A percentile compares a stretch with the other conserved stretches of the same genome.
Evolutionary conservation across 352 stramenopile genomes (phyloP).

Genomic region (Globisporangium paddicum): DNA sequence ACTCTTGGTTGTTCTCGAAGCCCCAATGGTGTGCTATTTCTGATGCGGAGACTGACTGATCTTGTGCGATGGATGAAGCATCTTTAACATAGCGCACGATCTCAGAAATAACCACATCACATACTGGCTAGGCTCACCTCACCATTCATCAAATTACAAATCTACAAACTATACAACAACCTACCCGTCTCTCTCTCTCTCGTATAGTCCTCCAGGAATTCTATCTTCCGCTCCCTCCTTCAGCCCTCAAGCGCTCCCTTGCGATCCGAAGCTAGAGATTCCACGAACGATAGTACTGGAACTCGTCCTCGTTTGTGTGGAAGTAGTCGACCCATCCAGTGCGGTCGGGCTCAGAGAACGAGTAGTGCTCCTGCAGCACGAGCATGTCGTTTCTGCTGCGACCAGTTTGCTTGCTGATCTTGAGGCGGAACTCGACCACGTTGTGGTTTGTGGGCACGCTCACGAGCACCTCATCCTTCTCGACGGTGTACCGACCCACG

Average conservation of each 20-base stretch:
- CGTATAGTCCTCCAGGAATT: neutral
- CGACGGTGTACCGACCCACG: slow-evolving; percentile 54
- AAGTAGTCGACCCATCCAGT: slow-evolving; percentile 65
- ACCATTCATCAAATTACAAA: neutral
- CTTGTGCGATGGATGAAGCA: neutral
- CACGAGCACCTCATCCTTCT: slow-evolving; percentile 60
- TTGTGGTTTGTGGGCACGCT: slow-evolving; percentile 65
- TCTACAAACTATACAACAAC: neutral
- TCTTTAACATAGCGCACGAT: neutral
- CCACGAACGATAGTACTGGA: slow-evolving; percentile 73
- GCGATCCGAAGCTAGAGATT: slow-evolving; percentile 28
- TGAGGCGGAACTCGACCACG: slow-evolving; percentile 65
- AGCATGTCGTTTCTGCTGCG: slow-evolving; percentile 57
- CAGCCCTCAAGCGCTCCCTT: neutral
- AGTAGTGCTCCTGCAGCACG: slow-evolving; percentile 63
- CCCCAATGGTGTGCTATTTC: neutral
- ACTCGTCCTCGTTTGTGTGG: slow-evolving; percentile 67
- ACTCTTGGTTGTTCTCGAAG: neutral
- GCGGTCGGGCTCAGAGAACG: slow-evolving; percentile 62
- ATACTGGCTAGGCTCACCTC: neutral
- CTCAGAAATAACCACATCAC: neutral
- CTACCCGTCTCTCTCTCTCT: neutral
- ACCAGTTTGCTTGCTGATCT: slow-evolving; percentile 36
- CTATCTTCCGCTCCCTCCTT: neutral
- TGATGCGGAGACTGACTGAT: neutral